Base-by-base conservation (phyloP, 73 alveolate genomes). In the Symbiodinium natans region DNA sequence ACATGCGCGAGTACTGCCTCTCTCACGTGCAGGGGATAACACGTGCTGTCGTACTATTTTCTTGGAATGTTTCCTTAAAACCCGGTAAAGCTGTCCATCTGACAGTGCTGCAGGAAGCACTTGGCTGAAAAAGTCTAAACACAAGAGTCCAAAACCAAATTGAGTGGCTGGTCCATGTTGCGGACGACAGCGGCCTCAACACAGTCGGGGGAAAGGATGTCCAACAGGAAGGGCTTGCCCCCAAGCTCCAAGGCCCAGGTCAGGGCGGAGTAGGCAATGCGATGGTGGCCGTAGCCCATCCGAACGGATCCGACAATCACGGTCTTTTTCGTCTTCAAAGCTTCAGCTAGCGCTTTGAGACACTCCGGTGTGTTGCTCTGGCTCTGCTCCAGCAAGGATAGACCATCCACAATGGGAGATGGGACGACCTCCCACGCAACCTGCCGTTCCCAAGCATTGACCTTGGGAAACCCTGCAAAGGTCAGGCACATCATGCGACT, bases 271-370 rank as follows among this genome's bases (percentile, higher is more conserved):
- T 92, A 92, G 46, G 98, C 98, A 27, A 92, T 92, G 83, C 98
- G 98, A 29, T 92, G 98, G 48, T 92, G 98, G 82, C 98, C 98
- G 41, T 75, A 92, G 38, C 98, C 98, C 98, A 92, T 92, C 59
- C 98, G 90, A 77, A 92, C 98, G 6, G 98, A 75, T 31, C 98
- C 98, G 29, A 92, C 98, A 36, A 92, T 92, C 41, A 92, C 98
- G 25, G 88, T 71, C 77, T 90, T 90, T 77, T 68, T 41, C 41
- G 77, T 73, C 75, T 82, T 90, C 97, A 90, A 71, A 48, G 77
- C 77, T 85, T 90, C 73, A 17, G 97, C 87, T 6, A 68, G 88
- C 88, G 41, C 82, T 27, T 23, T 29, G n/a, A n/a, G 41, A 73
- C 42, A n/a, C 97, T 90, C 97, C 41, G 46, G 80, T n/a, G 97